These are phyloP conservation scores for Xylaria sp. DNA, from an alignment of 2,329 filamentous ascomycete genomes.

Conservation along the genomic window DNA sequence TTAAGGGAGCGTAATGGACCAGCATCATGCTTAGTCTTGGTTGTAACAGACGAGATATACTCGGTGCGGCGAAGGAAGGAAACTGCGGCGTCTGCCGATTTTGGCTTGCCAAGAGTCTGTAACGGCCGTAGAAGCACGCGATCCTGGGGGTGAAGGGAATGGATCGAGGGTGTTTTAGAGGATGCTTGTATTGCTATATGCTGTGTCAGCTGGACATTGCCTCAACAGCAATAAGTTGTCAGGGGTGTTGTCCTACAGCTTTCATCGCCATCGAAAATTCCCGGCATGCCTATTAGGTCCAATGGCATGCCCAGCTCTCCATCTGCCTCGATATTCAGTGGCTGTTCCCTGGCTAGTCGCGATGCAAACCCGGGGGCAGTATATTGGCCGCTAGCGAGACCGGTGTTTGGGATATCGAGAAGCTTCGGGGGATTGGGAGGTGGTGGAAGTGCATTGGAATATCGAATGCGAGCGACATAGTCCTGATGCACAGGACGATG, in stretches of 20 bases:
- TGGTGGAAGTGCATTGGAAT: conserved; percentile 93
- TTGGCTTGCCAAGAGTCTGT: conserved; percentile 83
- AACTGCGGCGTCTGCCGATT: conserved; percentile 75
- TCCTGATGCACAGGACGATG: conserved; percentile 79
- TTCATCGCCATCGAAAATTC: conserved; percentile 94
- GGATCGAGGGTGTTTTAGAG: conserved; percentile 70
- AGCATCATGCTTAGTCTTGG: conserved; percentile 56
- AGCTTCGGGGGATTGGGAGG: conserved; percentile 95
- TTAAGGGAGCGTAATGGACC: conserved; percentile 60
- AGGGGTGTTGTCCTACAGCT: conserved; percentile 68
- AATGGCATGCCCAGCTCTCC: conserved; percentile 97
- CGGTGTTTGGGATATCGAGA: conserved; percentile 93
- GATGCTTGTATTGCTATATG: conserved; percentile 79
- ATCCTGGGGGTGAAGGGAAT: conserved; percentile 88
- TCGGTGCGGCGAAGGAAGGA: conserved; percentile 96
- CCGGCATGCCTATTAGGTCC: conserved; percentile 91
- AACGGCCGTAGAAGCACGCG: conserved; percentile 82
- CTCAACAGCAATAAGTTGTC: background rate
- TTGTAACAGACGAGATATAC: conserved; percentile 75
- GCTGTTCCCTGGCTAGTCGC: conserved; percentile 86
- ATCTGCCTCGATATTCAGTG: conserved; percentile 95
- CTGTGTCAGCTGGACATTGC: conserved; percentile 26
- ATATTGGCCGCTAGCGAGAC: conserved; percentile 84
- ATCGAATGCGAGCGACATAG: conserved; percentile 94
- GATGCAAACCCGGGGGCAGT: conserved; percentile 90